Percentiles rank a stretch among this genome's conserved stretches.
These are phyloP conservation scores for Pyricularia pennisetigena DNA, from an alignment of 2,329 filamentous ascomycete genomes.

Conservation along the genomic window DNA sequence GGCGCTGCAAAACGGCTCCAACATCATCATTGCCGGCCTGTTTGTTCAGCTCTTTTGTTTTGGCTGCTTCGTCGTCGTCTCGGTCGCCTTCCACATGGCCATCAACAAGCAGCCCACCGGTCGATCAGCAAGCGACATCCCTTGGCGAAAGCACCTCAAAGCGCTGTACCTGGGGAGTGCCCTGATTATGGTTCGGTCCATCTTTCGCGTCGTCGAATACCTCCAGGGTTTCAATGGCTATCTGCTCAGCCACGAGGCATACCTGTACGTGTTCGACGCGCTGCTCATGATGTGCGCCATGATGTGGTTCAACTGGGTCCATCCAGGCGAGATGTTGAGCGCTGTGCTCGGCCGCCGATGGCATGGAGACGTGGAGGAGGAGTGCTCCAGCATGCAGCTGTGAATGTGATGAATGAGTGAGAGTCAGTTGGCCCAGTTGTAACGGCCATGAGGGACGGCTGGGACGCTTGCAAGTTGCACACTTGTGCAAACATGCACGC, in stretches of 20 bases:
- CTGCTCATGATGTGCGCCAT: constrained; percentile 15
- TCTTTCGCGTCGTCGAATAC: constrained; percentile 29
- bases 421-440: too few relatives aligned
- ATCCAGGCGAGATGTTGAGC: neutral
- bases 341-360: neutral
- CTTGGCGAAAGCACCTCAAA: constrained; percentile 14
- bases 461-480: too few relatives aligned
- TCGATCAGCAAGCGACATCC: constrained; percentile 11
- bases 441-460: too few relatives aligned
- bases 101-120: constrained; percentile 8
- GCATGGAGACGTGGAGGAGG: neutral
- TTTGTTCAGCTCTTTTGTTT: constrained; percentile 48
- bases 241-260: constrained; percentile 17
- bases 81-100: constrained; percentile 14
- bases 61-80: constrained; percentile 39
- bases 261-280: constrained; percentile 22
- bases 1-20: constrained; percentile 25
- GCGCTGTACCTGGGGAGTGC: constrained; percentile 12
- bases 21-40: constrained; percentile 46
- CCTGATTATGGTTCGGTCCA: constrained; percentile 26
- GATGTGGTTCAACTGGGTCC: constrained; percentile 5
- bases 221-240: constrained; percentile 18
- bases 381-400: neutral
- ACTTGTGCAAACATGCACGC: too few relatives aligned
- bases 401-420: too few relatives aligned